These are phyloP conservation scores for Thielaviopsis punctulata DNA, from an alignment of 2,329 filamentous ascomycete genomes.

Conservation along the genomic window DNA sequence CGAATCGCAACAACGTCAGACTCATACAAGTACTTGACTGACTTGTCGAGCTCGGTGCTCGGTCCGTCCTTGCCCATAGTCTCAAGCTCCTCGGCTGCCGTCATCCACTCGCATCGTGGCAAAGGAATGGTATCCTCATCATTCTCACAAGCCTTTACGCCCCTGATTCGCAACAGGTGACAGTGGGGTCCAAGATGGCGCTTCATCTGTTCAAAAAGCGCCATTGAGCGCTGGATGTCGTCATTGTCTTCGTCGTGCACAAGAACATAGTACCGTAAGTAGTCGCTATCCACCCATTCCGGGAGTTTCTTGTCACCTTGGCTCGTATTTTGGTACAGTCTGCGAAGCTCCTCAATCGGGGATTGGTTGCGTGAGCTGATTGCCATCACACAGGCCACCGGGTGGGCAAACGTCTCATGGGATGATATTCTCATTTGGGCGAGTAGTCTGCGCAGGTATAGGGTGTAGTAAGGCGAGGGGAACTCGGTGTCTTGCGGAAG, in stretches of 20 bases:
- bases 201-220: conserved; percentile 96
- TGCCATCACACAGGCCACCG: conserved; percentile 83
- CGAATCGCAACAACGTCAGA: conserved; percentile 78
- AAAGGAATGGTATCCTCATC: conserved; percentile 81
- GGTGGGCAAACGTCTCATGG: conserved; percentile 88
- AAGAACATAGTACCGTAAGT: conserved; percentile 86
- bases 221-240: conserved; percentile 77
- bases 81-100: conserved; percentile 66
- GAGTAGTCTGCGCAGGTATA: conserved; percentile 70
- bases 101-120: conserved; percentile 74
- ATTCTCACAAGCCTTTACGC: conserved; percentile 67
- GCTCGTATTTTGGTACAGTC: conserved; percentile 71
- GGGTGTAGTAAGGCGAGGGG: conserved; percentile 64
- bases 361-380: conserved; percentile 76
- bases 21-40: conserved; percentile 70
- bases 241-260: conserved; percentile 93
- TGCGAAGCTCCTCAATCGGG: conserved; percentile 74
- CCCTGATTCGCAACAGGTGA: conserved; percentile 72
- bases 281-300: conserved; percentile 78
- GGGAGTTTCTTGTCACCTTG: conserved; percentile 58
- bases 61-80: conserved; percentile 54
- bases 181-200: conserved; percentile 93
- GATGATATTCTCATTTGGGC: conserved; percentile 62
- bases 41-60: conserved; percentile 49
- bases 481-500: conserved; percentile 27